Base-by-base conservation (phyloP, 2,329 filamentous ascomycete genomes). In the Aspergillus uvarum region DNA sequence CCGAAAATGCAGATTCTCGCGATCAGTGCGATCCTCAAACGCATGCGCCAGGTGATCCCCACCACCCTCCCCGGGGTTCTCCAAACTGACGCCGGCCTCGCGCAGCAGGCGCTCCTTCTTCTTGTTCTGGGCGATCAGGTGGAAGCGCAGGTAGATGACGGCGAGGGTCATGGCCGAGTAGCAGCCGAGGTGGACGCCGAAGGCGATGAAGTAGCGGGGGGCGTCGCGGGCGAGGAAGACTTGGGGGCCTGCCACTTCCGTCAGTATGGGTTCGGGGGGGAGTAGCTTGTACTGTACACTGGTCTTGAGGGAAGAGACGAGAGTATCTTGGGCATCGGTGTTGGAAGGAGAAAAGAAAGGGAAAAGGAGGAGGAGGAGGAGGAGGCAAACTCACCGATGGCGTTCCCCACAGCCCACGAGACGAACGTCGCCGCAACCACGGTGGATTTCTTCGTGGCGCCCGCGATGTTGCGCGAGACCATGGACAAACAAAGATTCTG, bases 391-490 rank as follows among this genome's bases (percentile, higher is more conserved):
- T 70, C 76, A 77, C 85, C 87, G 51, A 88, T 85, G 2, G 87
- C 83, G 65, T 91, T 91, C 0, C 88, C 88, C 0, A 83, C 81
- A 21, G 85, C 83, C 88, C 88, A 91, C 47, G 85, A 82, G 63
- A 90, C 81, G 69, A 91, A 91, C 73, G 89, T 90, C 65, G 85
- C 82, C 5, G 88, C 87, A 3, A 91, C 83, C 6, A 85, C 86
- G 10, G 87, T 82, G 0, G 83, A 82, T 72, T 90, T 91, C 77
- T 92, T 92, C 1, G 89, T 91, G 66, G 89, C 87, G 0, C 89
- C 89, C 26, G 86, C 89, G 10, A 90, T 79, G 68, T 91, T 91
- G 16, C 88, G 82, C 0, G 85, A 85, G 59, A 90, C 81, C 79
- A 91, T 82, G 14, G 86, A 87, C 66, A 91, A 81, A 7, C 83